A percentile compares a stretch with the other conserved stretches of the same genome.
phyloP scores from a whole-genome alignment of 345 rosid species.

The Salix udensis region DNA sequence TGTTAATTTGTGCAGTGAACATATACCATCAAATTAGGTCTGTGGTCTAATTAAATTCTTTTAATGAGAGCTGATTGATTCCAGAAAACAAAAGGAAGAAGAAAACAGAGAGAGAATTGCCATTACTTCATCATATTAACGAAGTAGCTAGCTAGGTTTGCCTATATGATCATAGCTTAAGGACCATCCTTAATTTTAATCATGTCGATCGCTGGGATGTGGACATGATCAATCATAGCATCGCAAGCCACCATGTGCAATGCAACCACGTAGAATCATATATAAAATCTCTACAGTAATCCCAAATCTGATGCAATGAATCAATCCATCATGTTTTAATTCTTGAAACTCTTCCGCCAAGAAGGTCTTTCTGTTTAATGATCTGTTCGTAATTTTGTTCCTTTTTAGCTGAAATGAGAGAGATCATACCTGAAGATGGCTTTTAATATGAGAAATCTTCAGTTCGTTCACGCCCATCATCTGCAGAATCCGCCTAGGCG shows the following conservation, averaged over 20 bases:
- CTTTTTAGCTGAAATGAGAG: background rate
- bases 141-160: background rate
- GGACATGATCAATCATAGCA: no score
- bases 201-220: no score
- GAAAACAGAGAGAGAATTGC: background rate
- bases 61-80: background rate
- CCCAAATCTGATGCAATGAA: no score
- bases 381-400: background rate
- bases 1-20: background rate
- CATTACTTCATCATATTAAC: background rate
- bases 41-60: no score
- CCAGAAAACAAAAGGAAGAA: no score
- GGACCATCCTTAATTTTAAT: background rate
- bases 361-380: background rate
- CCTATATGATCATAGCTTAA: background rate
- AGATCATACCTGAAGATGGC: conserved; percentile 49
- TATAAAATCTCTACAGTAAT: no score
- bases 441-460: conserved; percentile 45
- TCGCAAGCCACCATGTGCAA: no score
- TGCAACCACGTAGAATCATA: no score
- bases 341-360: background rate
- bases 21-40: background rate
- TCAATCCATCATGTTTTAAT: no score
- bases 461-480: conserved; percentile 40
- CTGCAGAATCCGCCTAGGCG: conserved; percentile 48